Evolutionary conservation across 2,329 filamentous ascomycete genomes (phyloP), one percentile per base, ranked within the genome.

Genomic region (Xylaria sp.): DNA sequence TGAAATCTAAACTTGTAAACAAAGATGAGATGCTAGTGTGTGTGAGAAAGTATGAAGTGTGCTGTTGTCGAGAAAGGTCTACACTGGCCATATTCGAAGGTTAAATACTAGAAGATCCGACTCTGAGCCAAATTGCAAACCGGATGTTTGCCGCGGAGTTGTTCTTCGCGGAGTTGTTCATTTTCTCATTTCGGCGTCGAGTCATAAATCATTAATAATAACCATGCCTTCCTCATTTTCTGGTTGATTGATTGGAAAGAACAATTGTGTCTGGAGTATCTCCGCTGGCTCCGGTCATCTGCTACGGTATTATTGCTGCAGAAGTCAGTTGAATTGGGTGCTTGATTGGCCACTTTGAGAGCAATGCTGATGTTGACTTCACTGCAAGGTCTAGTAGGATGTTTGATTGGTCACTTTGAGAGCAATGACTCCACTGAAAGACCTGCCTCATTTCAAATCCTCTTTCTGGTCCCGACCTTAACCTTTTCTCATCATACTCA

Each of bases 281-380:
- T 50, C 61, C 42, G 19, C 6, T 56, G 14, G 42, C 34, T 4
- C 61, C 32, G n/a, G 32, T 56, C n/a, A 24, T 48, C 24, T 45
- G 2, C 12, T 39, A 11, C 24, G 54, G 34, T 27, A 42, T 42
- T 48, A n/a, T 55, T 55, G 42, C 53, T 64, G 12, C 36, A 24
- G 8, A 47, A 59, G 24, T 36, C 12, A 58, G 12, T n/a, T 19
- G 34, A 19, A 53, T 45, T 21, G 24, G 24, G n/a, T 19, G n/a
- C 34, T 12, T 59, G 55, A 59, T 64, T 64, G 62, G 62, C n/a
- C 2, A 54, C 9, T 64, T 64, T 51, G 4, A 59, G 24, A 59
- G 36, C 55, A 64, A 47, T 59, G 55, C 55, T 59, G 34, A 62
- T 36, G 5, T 24, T 36, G 51, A 62, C 39, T 36, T 7, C 30